These are phyloP conservation scores for Debaryomyces subglobosus DNA, from an alignment of 1,139 yeast species.

Conservation along the genomic window DNA sequence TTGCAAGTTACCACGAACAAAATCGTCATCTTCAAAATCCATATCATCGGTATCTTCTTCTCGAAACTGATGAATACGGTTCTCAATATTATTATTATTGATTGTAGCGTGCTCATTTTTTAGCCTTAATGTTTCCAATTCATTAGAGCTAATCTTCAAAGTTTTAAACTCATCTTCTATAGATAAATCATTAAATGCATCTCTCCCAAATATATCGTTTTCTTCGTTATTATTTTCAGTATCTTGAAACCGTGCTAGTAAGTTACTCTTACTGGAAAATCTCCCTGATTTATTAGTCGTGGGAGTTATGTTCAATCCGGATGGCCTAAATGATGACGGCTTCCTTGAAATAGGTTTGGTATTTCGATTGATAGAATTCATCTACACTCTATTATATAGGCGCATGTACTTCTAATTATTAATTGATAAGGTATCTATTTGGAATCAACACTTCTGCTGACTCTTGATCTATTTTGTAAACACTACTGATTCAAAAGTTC, in stretches of 20 bases:
- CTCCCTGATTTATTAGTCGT: slow-evolving; percentile 3
- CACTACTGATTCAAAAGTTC: slow-evolving; percentile 4
- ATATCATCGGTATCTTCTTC: slow-evolving; percentile 8
- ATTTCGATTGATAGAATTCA: slow-evolving; percentile 9
- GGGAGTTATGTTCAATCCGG: slow-evolving; percentile 14
- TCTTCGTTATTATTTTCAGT: slow-evolving; percentile 10
- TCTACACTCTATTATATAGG: slow-evolving; percentile 8
- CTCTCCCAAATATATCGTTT: slow-evolving; percentile 14
- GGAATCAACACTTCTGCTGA: not conserved
- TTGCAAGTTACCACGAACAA: not conserved
- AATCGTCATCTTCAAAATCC: slow-evolving; percentile 1
- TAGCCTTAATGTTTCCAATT: slow-evolving; percentile 18
- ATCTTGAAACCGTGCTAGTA: slow-evolving; percentile 16
- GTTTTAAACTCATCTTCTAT: slow-evolving; percentile 30
- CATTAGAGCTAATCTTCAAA: slow-evolving; percentile 21
- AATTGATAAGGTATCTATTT: slow-evolving; percentile 2
- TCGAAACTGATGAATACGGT: slow-evolving; percentile 2
- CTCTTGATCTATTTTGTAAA: slow-evolving; percentile 5
- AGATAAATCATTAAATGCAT: slow-evolving; percentile 29
- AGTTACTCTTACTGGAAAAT: slow-evolving; percentile 14
- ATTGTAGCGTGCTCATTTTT: not conserved
- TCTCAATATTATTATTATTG: not conserved
- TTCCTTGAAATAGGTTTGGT: slow-evolving; percentile 11
- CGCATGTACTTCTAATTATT: not conserved
- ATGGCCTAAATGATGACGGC: slow-evolving; percentile 16